Evolutionary conservation across 345 rosid genomes (phyloP), one percentile per base, ranked within the genome.

Genomic region (Dimocarpus longan): DNA sequence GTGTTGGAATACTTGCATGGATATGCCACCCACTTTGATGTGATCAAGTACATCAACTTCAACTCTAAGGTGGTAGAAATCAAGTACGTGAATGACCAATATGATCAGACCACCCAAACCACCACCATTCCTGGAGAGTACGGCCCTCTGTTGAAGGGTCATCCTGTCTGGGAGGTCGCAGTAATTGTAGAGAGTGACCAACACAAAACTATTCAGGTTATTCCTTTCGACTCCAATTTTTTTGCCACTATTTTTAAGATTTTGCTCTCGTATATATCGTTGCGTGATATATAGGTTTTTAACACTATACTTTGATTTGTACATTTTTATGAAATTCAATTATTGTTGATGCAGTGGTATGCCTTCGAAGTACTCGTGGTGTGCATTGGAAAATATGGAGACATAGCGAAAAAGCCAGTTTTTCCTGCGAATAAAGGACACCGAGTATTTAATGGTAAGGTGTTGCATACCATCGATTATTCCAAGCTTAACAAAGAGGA

Each of bases 381-480:
- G 13, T 90, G 93, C 78, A 87, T 86, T 0, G 93, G 91, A 5
- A 90, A 78, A 50, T 88, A 86, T 12, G 93, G 93, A 13, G 93
- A 90, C 28, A 48, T 80, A 12, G 83, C 91, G 8, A 86, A 50
- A 71, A 82, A 80, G 67, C 89, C 89, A 0, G 50, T 4, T 8
- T 90, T 87, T 60, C 90, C 90, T 6, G 71, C 19, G 0, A 71
- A 82, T 7, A 87, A 82, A 72, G 88, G 93, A 3, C 79, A 15
- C 59, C 85, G 87, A 37, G 66, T 66, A n/a, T 90, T 82, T 59
- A 5, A 44, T 1, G 93, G 93, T 9, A 83, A 82, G 75, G 89
- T 90, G 21, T 44, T 90, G 83, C 93, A 90, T 76, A 22, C 87
- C 42, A 16, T 88, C 74, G 91, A 90, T 22, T 90, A 90, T 68